These are phyloP conservation scores for Lichenothelia convexa DNA, from an alignment of 495 filamentous ascomycete genomes.

Conservation along the genomic window DNA sequence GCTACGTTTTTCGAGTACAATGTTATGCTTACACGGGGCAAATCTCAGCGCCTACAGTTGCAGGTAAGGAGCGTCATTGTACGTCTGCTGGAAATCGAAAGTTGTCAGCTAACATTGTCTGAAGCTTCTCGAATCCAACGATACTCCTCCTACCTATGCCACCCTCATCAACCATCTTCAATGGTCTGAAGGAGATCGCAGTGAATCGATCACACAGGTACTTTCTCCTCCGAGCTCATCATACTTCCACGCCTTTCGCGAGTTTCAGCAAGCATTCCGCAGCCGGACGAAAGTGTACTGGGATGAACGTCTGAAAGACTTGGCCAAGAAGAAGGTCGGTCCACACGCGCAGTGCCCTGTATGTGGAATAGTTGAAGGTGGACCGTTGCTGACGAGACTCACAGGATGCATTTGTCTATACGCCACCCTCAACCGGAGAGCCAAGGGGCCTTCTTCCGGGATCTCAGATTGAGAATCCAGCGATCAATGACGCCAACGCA, in stretches of 20 bases:
- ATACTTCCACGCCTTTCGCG: slow-evolving; percentile 12
- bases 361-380: no score
- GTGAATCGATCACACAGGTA: slow-evolving; percentile 3
- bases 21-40: slow-evolving; percentile 25
- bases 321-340: no score
- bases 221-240: slow-evolving; percentile 8
- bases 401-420: no score
- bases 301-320: slow-evolving; percentile 20
- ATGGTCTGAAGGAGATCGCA: no score
- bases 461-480: no score
- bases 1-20: slow-evolving; percentile 29
- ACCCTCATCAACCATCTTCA: slow-evolving; percentile 7
- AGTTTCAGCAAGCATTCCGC: slow-evolving; percentile 16
- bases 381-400: no score
- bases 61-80: slow-evolving; percentile 14
- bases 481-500: no score
- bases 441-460: no score
- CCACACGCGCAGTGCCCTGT: no score
- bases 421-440: no score
- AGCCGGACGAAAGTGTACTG: slow-evolving; percentile 16
- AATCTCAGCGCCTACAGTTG: slow-evolving; percentile 21
- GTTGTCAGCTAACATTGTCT: slow-evolving; percentile 4
- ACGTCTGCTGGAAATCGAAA: neutral
- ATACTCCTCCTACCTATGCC: slow-evolving; percentile 28
- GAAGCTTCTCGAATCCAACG: slow-evolving; percentile 35